A percentile compares a stretch with the other conserved stretches of the same genome.
Conservation (phyloP, 2,329 filamentous ascomycete genomes). For the Pyrenochaeta sp. region DNA sequence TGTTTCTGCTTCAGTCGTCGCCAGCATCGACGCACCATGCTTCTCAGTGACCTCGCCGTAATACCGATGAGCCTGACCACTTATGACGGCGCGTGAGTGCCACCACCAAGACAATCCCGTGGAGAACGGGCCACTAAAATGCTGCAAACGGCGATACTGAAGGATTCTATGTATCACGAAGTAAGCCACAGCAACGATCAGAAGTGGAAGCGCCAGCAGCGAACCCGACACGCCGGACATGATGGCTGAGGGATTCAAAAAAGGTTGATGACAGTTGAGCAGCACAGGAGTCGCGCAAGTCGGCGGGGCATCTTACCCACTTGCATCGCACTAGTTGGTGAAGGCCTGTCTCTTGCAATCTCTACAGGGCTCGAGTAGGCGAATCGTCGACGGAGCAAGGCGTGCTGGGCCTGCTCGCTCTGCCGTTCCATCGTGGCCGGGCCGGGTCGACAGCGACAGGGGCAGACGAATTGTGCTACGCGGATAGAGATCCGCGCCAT, state of each 20-base stretch:
- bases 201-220: conserved; percentile 21
- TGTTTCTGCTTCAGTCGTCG: no score
- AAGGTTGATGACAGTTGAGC: conserved; percentile 2
- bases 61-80: conserved; percentile 28
- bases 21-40: conserved; percentile 31
- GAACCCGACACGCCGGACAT: conserved; percentile 3
- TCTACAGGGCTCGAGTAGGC: no score
- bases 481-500: no score
- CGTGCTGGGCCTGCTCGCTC: no score
- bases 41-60: conserved; percentile 41
- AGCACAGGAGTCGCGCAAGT: conserved; percentile 3
- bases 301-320: conserved; percentile 9
- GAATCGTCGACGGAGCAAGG: no score
- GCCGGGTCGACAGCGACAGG: no score
- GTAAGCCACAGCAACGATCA: conserved; percentile 20
- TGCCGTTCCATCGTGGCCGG: no score
- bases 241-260: conserved; percentile 17
- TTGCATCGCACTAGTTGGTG: no score
- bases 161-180: conserved; percentile 23
- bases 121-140: conserved; percentile 39
- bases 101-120: conserved; percentile 41
- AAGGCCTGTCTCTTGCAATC: no score
- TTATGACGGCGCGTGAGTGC: conserved; percentile 40
- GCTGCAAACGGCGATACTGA: conserved; percentile 39
- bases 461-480: no score